Base-by-base conservation (phyloP, 2,329 filamentous ascomycete species). In the Aureobasidium namibiae region DNA sequence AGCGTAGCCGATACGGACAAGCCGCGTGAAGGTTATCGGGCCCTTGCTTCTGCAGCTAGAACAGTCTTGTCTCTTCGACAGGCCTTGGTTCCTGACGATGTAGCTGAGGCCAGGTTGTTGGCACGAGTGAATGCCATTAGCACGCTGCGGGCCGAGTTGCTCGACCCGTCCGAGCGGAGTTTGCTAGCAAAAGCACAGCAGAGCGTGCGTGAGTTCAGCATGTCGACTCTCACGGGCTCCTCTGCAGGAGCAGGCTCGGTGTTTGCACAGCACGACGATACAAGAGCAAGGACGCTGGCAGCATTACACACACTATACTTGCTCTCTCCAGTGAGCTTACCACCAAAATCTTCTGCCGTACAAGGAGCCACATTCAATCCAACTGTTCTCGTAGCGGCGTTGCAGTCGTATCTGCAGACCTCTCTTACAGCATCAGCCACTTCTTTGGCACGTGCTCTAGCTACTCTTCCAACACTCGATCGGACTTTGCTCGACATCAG, bases 381-480 rank as follows among this genome's bases (percentile, higher is more conserved):
- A 0, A 81, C 83, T 14, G 76, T 92, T 5, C 81, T 97, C 56
- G 79, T 96, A 29, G 82, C 85, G 61, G 83, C 89, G 0, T 76
- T 97, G 8, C 90, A 95, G 70, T 80, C 84, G 0, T 96, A 95
- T 68, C 81, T 97, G 53, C 87, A 91, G 57, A 88, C 88, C 0
- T 83, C 89, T 2, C 78, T 96, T 14, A 90, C 92, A 61, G 87
- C 87, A 46, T 92, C 89, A 39, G 79, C 92, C 7, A 85, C 89
- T 13, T 81, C 86, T 0, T 78, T 99, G 10, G 80, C 88, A 1
- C 80, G 91, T 23, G 86, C 89, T 0, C 79, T 99, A 16, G 85
- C 87, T 4, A 88, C 90, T 60, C 79, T 97, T 2, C 89, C 92
- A 0, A 87, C 82, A 0, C 80, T 97, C 31, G 92, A 97, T 49